A percentile compares a stretch with the other conserved stretches of the same genome.
Conservation (phyloP, 176 grass and related monocot genomes). For the Oryza meyeriana region DNA sequence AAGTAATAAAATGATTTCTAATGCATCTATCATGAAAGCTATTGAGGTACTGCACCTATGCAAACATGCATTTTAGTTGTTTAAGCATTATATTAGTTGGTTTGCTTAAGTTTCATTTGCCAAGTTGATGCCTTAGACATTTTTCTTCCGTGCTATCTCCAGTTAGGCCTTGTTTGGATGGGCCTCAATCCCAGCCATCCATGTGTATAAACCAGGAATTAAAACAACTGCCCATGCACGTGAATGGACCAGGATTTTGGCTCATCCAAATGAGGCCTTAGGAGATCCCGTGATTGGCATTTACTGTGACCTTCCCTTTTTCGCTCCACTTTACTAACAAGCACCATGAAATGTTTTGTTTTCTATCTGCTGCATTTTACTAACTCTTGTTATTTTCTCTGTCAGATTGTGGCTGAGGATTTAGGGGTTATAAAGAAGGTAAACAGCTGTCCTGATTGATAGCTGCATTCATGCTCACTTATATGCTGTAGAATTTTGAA, state of each 20-base stretch:
- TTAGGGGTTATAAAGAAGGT: constrained; percentile 94
- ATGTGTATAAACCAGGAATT: too few species aligned
- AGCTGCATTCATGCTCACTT: background rate
- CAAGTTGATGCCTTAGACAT: background rate
- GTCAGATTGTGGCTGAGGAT: constrained; percentile 81
- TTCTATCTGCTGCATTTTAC: background rate
- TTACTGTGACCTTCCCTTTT: background rate
- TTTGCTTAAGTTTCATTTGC: background rate
- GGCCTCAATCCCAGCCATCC: too few species aligned
- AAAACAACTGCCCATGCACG: too few species aligned
- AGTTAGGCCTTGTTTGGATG: too few species aligned
- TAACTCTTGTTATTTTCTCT: constrained; percentile 21
- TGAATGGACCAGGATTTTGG: background rate
- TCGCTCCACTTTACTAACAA: background rate
- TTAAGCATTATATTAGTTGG: background rate
- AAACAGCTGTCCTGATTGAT: background rate
- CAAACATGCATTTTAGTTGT: background rate
- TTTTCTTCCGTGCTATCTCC: background rate
- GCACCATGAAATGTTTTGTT: background rate
- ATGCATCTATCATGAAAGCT: too few species aligned
- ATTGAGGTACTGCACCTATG: too few species aligned
- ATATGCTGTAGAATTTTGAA: background rate
- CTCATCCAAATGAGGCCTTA: background rate
- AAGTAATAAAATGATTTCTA: too few species aligned
- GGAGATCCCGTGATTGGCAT: constrained; percentile 10